Conservation (phyloP, 2,329 filamentous ascomycete genomes). For the Cladosporium phlei region DNA sequence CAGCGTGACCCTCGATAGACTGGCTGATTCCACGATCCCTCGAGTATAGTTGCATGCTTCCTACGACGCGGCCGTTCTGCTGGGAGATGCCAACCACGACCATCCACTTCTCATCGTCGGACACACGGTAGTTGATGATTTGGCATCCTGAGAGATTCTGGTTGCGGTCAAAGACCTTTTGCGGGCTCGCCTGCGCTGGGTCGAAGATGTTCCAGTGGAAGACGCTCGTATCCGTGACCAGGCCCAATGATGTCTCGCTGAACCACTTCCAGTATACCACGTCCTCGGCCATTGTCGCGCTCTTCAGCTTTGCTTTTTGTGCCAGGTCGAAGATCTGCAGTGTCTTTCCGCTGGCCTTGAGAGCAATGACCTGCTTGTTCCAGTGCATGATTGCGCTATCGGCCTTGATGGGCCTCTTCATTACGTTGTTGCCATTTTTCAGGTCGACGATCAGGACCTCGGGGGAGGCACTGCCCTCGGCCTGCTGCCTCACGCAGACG, state of each 20-base stretch:
- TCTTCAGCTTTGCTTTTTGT: conserved; percentile 93
- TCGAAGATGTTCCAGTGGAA: conserved; percentile 99
- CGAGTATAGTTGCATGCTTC: conserved; percentile 95
- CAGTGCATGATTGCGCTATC: conserved; percentile 99
- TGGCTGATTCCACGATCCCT: conserved; percentile 95
- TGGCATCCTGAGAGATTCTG: conserved; percentile 84
- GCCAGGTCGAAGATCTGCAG: conserved; percentile 96
- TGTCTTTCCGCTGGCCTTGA: conserved; percentile 90
- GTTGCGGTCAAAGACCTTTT: conserved; percentile 93
- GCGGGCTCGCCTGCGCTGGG: conserved; percentile 67
- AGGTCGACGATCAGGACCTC: conserved; percentile 98
- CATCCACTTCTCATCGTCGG: conserved; percentile 96
- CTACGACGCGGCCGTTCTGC: conserved; percentile 86
- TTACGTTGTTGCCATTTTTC: conserved; percentile 95
- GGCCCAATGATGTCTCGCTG: conserved; percentile 77
- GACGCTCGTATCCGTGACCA: conserved; percentile 85
- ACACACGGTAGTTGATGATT: conserved; percentile 99
- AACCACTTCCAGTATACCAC: conserved; percentile 99
- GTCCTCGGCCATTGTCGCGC: conserved; percentile 92
- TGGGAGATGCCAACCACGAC: conserved; percentile 94
- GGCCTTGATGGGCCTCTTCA: conserved; percentile 91
- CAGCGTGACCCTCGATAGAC: conserved; percentile 94
- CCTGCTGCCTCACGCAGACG: conserved; percentile 94
- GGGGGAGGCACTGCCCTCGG: conserved; percentile 74
- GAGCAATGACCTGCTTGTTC: conserved; percentile 89